Evolutionary conservation across 257 asterid genomes (phyloP).

Genomic region (Forsythia suspensa): DNA sequence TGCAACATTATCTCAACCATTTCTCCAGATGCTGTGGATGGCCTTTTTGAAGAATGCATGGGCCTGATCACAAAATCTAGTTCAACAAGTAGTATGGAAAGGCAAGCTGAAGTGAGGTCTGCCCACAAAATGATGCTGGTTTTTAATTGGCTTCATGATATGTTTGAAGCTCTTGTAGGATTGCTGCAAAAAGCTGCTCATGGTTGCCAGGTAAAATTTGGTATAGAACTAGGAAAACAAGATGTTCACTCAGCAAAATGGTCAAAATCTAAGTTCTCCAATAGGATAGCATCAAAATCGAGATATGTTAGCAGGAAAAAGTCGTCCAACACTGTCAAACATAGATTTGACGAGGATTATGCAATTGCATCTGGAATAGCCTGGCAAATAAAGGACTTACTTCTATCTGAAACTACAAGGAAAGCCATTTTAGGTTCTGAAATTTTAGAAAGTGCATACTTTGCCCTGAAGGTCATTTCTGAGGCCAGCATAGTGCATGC

Average conservation of each 20-base stretch:
- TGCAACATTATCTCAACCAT: slow-evolving; percentile 67
- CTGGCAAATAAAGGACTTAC: slow-evolving; percentile 91
- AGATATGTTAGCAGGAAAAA: slow-evolving; percentile 36
- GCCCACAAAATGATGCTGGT: slow-evolving; percentile 78
- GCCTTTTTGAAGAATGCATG: slow-evolving; percentile 72
- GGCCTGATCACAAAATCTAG: slow-evolving; percentile 56
- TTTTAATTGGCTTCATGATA: slow-evolving; percentile 75
- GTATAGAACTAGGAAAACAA: slow-evolving; percentile 33
- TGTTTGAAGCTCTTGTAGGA: slow-evolving; percentile 66
- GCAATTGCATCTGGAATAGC: slow-evolving; percentile 74
- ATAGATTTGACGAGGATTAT: slow-evolving; percentile 54
- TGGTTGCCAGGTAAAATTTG: slow-evolving; percentile 51
- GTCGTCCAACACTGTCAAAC: slow-evolving; percentile 26
- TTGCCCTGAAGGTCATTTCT: slow-evolving; percentile 66
- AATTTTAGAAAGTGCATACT: slow-evolving; percentile 45
- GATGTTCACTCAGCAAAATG: slow-evolving; percentile 32
- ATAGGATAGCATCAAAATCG: slow-evolving; percentile 45
- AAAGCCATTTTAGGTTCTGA: slow-evolving; percentile 51
- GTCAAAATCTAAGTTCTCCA: slow-evolving; percentile 42
- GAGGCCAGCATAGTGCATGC: slow-evolving; percentile 77
- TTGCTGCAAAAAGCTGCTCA: slow-evolving; percentile 64
- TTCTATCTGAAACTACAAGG: slow-evolving; percentile 61
- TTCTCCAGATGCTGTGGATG: slow-evolving; percentile 53
- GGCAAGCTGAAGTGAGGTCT: slow-evolving; percentile 72
- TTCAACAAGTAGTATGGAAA: slow-evolving; percentile 41